phyloP scores from a whole-genome alignment of 2,329 filamentous ascomycete genomes.

The Beauveria scarabaeidicola region DNA sequence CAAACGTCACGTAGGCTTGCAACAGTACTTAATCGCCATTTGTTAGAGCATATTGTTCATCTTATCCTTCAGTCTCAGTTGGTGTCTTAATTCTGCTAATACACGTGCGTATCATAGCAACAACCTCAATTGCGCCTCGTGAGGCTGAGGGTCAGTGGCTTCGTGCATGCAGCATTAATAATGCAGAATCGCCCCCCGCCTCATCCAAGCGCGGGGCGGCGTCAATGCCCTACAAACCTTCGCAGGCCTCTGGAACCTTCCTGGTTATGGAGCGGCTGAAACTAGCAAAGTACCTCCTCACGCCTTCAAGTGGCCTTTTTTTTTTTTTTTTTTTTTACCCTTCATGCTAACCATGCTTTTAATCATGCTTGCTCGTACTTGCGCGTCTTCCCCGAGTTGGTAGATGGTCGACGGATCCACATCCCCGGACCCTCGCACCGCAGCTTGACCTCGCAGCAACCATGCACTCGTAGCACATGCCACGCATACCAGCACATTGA shows the following conservation, averaged over 20 bases:
- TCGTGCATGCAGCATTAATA: not conserved
- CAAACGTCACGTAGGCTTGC: not conserved
- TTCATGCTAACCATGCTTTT: too few relatives aligned
- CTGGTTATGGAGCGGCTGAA: not conserved
- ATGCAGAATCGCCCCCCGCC: not conserved
- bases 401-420: not conserved
- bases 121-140: not conserved
- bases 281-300: not conserved
- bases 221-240: not conserved
- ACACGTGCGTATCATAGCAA: not conserved
- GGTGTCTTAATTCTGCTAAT: not conserved
- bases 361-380: not conserved
- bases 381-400: not conserved
- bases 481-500: too few relatives aligned
- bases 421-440: not conserved
- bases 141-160: not conserved
- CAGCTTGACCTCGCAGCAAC: not conserved
- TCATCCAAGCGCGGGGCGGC: not conserved
- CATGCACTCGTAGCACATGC: too few relatives aligned
- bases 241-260: conserved; percentile 3
- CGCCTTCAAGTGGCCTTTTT: not conserved
- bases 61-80: too few relatives aligned
- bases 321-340: not conserved
- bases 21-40: not conserved
- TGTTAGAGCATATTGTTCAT: too few relatives aligned